phyloP scores from a whole-genome alignment of 805 yeast genomes.

The Saturnispora bothae region DNA sequence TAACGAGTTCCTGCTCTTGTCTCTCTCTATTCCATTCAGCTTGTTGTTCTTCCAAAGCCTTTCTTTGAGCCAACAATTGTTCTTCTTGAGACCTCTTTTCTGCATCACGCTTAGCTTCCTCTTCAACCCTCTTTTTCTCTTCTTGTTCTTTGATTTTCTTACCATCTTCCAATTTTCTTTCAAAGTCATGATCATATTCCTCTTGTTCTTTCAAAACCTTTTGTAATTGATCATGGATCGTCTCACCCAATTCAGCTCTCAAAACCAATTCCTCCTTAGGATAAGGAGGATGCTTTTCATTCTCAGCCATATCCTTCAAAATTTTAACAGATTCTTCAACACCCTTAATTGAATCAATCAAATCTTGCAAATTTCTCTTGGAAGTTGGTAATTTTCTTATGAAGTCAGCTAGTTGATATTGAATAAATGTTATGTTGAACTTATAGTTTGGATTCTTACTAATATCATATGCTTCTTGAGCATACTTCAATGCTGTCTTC shows the following conservation, averaged over 20 bases:
- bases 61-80: slow-evolving; percentile 34
- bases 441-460: slow-evolving; percentile 37
- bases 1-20: slow-evolving; percentile 27
- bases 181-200: slow-evolving; percentile 48
- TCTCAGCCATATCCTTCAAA: slow-evolving; percentile 48
- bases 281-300: slow-evolving; percentile 53
- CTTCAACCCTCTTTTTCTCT: slow-evolving; percentile 35
- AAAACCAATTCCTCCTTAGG: slow-evolving; percentile 71
- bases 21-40: slow-evolving; percentile 40
- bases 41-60: slow-evolving; percentile 45
- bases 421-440: slow-evolving; percentile 76
- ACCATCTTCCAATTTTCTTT: slow-evolving; percentile 63
- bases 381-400: slow-evolving; percentile 50
- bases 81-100: slow-evolving; percentile 36
- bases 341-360: slow-evolving; percentile 44
- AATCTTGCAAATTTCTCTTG: slow-evolving; percentile 52
- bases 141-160: slow-evolving; percentile 47
- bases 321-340: slow-evolving; percentile 51
- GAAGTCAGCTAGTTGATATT: slow-evolving; percentile 80
- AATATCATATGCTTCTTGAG: slow-evolving; percentile 43
- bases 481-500: slow-evolving; percentile 50
- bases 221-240: slow-evolving; percentile 62
- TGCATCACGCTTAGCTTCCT: slow-evolving; percentile 35
- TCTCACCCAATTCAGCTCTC: slow-evolving; percentile 80
- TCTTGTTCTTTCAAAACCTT: slow-evolving; percentile 63